phyloP scores from a whole-genome alignment of 2,329 filamentous ascomycete genomes.

The Tolypocladium endophyticum region DNA sequence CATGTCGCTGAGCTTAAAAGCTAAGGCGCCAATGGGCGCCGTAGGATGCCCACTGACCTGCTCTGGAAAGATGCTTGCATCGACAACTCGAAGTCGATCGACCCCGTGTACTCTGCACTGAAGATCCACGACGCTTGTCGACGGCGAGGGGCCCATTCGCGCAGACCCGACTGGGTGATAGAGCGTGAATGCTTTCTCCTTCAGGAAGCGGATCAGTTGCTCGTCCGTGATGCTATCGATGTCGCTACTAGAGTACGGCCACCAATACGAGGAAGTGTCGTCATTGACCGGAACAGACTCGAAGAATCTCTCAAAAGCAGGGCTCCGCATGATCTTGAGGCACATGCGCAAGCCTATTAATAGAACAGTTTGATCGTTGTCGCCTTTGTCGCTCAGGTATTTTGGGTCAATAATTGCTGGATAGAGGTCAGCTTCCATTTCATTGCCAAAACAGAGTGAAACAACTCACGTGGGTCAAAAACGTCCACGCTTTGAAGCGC shows the following conservation, averaged over 20 bases:
- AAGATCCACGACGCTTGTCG: background rate
- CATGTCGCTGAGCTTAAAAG: conserved; percentile 8
- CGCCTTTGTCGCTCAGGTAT: background rate
- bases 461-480: background rate
- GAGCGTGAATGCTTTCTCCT: conserved; percentile 9
- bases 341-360: background rate
- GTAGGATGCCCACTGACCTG: conserved; percentile 11
- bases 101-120: background rate
- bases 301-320: conserved; percentile 1
- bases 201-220: conserved; percentile 6
- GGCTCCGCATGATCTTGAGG: background rate
- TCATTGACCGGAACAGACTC: conserved; percentile 7
- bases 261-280: conserved; percentile 7
- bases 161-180: background rate
- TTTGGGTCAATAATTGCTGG: background rate
- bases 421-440: background rate
- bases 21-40: conserved; percentile 9
- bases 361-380: background rate
- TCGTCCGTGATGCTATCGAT: conserved; percentile 9
- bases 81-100: conserved; percentile 42
- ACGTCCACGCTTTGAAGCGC: background rate
- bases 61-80: conserved; percentile 43
- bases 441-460: background rate
- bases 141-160: background rate
- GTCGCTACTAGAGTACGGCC: conserved; percentile 9